Evolutionary conservation across 345 rosid species (phyloP).

Genomic region (Brassica rapa): DNA sequence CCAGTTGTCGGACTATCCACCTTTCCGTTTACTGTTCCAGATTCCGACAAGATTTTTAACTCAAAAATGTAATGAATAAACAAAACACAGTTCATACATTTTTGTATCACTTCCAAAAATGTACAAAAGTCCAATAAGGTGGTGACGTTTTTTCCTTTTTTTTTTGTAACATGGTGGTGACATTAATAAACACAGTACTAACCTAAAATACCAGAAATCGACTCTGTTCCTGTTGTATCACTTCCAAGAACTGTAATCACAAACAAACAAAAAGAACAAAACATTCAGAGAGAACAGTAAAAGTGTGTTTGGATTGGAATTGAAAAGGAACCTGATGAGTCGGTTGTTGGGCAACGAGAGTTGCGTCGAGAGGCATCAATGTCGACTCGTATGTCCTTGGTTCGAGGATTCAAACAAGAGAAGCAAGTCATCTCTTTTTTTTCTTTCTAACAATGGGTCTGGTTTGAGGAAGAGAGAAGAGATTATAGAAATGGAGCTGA

Average conservation of each 20-base stretch:
- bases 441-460: background rate
- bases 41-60: background rate
- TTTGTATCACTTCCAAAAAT: too few relatives aligned
- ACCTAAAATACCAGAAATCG: conserved; percentile 39
- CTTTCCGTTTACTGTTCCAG: conserved; percentile 44
- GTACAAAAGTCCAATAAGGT: too few relatives aligned
- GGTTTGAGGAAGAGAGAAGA: background rate
- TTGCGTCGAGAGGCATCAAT: conserved; percentile 58
- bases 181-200: background rate
- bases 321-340: conserved; percentile 51
- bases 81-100: background rate
- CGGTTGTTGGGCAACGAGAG: conserved; percentile 51
- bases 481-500: conserved; percentile 22
- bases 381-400: conserved; percentile 64
- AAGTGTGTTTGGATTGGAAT: background rate
- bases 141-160: too few relatives aligned
- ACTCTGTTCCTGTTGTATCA: conserved; percentile 41
- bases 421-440: conserved; percentile 67
- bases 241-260: conserved; percentile 37
- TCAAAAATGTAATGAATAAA: background rate
- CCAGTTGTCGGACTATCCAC: conserved; percentile 37
- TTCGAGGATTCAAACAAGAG: conserved; percentile 60
- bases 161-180: background rate
- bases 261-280: background rate
- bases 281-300: background rate